Conservation (phyloP, 2,329 filamentous ascomycete species). For the Dactylellina cionopaga region DNA sequence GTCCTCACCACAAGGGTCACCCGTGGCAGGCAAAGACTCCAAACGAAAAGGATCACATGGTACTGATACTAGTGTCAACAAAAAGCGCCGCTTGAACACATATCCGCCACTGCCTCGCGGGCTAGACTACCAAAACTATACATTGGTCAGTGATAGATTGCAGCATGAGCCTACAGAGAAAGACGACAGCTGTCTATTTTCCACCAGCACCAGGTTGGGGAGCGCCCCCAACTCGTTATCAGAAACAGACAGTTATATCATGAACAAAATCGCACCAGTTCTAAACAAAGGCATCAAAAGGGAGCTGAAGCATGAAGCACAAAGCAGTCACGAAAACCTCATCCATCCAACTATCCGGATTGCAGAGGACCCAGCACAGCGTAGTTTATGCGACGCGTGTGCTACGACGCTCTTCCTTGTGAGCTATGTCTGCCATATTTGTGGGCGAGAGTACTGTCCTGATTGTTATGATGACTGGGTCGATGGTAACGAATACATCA, state of each 20-base stretch:
- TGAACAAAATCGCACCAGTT: constrained; percentile 28
- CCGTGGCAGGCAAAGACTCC: neutral
- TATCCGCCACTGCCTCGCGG: constrained; percentile 18
- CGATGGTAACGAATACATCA: constrained; percentile 20
- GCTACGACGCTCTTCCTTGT: constrained; percentile 56
- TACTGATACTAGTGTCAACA: neutral
- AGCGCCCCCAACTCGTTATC: neutral
- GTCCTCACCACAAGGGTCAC: neutral
- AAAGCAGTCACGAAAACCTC: constrained; percentile 8
- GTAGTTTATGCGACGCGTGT: constrained; percentile 56
- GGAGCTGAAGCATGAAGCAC: constrained; percentile 31
- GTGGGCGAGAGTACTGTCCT: constrained; percentile 57
- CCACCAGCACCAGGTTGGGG: neutral
- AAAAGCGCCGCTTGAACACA: constrained; percentile 26
- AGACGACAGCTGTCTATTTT: constrained; percentile 22
- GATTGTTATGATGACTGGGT: constrained; percentile 56
- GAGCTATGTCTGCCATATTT: constrained; percentile 56
- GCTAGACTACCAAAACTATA: constrained; percentile 42
- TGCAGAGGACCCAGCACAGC: constrained; percentile 43
- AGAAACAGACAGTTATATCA: constrained; percentile 25
- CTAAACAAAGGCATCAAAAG: constrained; percentile 23
- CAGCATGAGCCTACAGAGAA: constrained; percentile 7
- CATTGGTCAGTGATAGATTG: constrained; percentile 32
- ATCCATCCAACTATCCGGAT: constrained; percentile 33
- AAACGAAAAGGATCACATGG: neutral